These are phyloP conservation scores for Claviceps paspali DNA, from an alignment of 2,329 filamentous ascomycete genomes.

Conservation along the genomic window DNA sequence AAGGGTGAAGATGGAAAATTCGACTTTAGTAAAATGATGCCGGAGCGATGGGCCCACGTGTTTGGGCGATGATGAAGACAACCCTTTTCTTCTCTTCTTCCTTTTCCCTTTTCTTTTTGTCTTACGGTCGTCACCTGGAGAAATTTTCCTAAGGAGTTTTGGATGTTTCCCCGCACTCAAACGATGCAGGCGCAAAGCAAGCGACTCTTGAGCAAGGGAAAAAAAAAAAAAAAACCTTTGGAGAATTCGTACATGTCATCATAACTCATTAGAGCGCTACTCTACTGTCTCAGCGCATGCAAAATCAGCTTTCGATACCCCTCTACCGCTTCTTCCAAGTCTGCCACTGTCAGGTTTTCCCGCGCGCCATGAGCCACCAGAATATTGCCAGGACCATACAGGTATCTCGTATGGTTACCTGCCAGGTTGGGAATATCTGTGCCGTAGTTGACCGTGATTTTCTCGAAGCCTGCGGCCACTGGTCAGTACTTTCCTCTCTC, in stretches of 20 bases:
- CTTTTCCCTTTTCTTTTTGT: background rate
- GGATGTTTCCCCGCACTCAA: too few species aligned
- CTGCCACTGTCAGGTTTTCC: slow-evolving; percentile 60
- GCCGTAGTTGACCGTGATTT: slow-evolving; percentile 75
- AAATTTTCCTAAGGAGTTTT: too few species aligned
- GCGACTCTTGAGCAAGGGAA: too few species aligned
- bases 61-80: too few species aligned
- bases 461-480: slow-evolving; percentile 50
- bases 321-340: slow-evolving; percentile 63
- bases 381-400: slow-evolving; percentile 59
- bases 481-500: slow-evolving; percentile 8
- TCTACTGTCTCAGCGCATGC: slow-evolving; percentile 29
- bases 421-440: slow-evolving; percentile 74
- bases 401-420: slow-evolving; percentile 50
- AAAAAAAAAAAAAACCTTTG: too few species aligned
- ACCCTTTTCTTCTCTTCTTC: too few species aligned
- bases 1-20: slow-evolving; percentile 61
- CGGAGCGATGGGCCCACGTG: slow-evolving; percentile 34
- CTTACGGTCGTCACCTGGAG: too few species aligned
- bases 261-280: too few species aligned
- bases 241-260: too few species aligned
- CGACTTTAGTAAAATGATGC: slow-evolving; percentile 41
- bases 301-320: slow-evolving; percentile 61
- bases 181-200: too few species aligned
- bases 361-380: slow-evolving; percentile 76